Base-by-base conservation (phyloP, 192 early-diverging fungal species). In the Coemansia umbellata region DNA sequence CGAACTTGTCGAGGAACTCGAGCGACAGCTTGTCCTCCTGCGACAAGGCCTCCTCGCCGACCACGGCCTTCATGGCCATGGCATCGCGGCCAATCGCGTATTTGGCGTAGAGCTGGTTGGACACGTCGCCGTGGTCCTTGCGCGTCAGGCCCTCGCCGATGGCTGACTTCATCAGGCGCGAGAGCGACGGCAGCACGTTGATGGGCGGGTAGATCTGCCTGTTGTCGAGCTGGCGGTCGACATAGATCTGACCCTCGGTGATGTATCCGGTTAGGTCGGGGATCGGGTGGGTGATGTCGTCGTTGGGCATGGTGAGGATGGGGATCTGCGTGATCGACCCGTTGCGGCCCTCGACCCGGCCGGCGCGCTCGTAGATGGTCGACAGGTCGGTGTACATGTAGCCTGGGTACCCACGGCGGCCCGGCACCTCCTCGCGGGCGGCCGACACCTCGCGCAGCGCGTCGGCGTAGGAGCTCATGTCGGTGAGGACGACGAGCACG, bases 371-470 rank as follows among this genome's bases (percentile, higher is more conserved):
- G 65, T 99, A 99, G 63, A 99, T 99, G 50, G 94, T 99, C 19
- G 96, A 94, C 80, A 99, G 85, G 86, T 99, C 96, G 8, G 96
- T 99, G 82, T 99, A 99, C 96, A 99, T 99, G 70, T 99, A 99
- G 80, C 96, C 96, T 14, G 96, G 96, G 80, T 99, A 99, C 60
- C 96, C 96, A 72, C 94, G 91, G 70, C 96, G 91, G 69, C 96
- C 96, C 6, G 96, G 96, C 3, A 99, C 96, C 82, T 99, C 96
- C 81, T 99, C 96, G 78, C 96, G 91, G 13, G 94, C 94, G 57
- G 96, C 94, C 55, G 96, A 99, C 35, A 98, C 90, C 65, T 99
- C 96, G 88, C 96, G 94, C 70, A 99, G 81, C 4, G 96, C 96
- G 80, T 99, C 96, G 13, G 96, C 96, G 68, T 99, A 99, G 28